A percentile compares a stretch with the other conserved stretches of the same genome.
phyloP scores from a whole-genome alignment of 192 early-diverging fungal genomes.

The Phlyctochytrium bullatum region DNA sequence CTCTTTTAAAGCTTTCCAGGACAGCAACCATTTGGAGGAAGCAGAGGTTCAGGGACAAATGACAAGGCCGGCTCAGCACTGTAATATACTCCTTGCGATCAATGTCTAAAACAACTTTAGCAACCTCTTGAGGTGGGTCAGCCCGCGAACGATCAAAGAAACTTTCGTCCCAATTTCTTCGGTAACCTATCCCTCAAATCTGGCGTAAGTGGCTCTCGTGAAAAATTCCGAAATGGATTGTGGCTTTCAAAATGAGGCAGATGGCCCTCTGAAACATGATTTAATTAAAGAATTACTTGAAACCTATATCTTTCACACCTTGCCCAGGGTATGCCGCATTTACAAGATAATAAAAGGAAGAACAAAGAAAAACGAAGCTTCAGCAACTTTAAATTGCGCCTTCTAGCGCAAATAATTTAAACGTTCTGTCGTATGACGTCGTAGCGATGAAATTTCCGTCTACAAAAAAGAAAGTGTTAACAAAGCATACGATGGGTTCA shows the following conservation, averaged over 20 bases:
- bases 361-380: too few species aligned
- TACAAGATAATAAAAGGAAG: too few species aligned
- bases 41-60: slow-evolving; percentile 93
- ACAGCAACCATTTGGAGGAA: slow-evolving; percentile 97
- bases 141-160: slow-evolving; percentile 95
- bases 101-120: slow-evolving; percentile 6
- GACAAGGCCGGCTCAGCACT: slow-evolving; percentile 90
- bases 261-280: too few species aligned
- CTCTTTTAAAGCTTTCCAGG: slow-evolving; percentile 41
- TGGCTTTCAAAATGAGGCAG: too few species aligned
- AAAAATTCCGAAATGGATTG: too few species aligned
- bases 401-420: slow-evolving; percentile 82
- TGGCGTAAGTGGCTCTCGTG: too few species aligned
- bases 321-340: too few species aligned
- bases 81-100: slow-evolving; percentile 31
- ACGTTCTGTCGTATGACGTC: slow-evolving; percentile 87
- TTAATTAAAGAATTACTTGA: too few species aligned
- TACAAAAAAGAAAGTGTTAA: slow-evolving; percentile 5
- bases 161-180: slow-evolving; percentile 78
- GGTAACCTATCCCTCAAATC: slow-evolving; percentile 89
- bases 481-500: background rate
- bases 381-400: too few species aligned
- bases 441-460: slow-evolving; percentile 86
- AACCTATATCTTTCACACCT: too few species aligned
- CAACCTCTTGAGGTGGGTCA: slow-evolving; percentile 82